Evolutionary conservation across 495 filamentous ascomycete species (phyloP).

Genomic region (Penicillium mononematosum): DNA sequence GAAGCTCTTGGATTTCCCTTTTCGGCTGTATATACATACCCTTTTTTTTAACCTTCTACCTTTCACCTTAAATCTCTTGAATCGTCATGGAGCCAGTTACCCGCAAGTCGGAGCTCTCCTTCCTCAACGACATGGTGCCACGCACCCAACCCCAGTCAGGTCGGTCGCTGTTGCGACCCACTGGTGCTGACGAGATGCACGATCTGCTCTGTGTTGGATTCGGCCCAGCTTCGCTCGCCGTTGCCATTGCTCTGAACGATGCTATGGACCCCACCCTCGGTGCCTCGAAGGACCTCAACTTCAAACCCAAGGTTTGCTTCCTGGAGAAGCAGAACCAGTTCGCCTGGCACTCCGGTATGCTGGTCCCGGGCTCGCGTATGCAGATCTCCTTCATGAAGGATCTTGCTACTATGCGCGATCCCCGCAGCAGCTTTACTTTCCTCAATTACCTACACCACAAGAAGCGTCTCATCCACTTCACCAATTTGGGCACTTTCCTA

Average conservation of each 20-base stretch:
- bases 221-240: conserved; percentile 89
- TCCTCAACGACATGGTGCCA: conserved; percentile 19
- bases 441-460: conserved; percentile 86
- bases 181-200: conserved; percentile 57
- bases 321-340: conserved; percentile 82
- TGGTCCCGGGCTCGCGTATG: conserved; percentile 90
- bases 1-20: background rate
- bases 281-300: conserved; percentile 19
- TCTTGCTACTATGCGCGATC: conserved; percentile 82
- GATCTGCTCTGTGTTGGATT: conserved; percentile 92
- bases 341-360: conserved; percentile 93
- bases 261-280: conserved; percentile 43
- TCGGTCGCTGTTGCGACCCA: conserved; percentile 27
- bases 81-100: conserved; percentile 23
- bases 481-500: conserved; percentile 84
- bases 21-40: background rate
- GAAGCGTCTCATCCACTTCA: conserved; percentile 78
- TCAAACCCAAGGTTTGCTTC: conserved; percentile 70
- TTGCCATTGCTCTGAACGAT: conserved; percentile 87
- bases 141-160: conserved; percentile 15
- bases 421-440: conserved; percentile 90
- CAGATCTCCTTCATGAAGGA: conserved; percentile 99
- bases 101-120: conserved; percentile 26
- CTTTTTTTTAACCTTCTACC: background rate
- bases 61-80: background rate